These are phyloP conservation scores for Ophiocytium majus DNA, from an alignment of 352 stramenopile genomes.

Conservation along the genomic window DNA sequence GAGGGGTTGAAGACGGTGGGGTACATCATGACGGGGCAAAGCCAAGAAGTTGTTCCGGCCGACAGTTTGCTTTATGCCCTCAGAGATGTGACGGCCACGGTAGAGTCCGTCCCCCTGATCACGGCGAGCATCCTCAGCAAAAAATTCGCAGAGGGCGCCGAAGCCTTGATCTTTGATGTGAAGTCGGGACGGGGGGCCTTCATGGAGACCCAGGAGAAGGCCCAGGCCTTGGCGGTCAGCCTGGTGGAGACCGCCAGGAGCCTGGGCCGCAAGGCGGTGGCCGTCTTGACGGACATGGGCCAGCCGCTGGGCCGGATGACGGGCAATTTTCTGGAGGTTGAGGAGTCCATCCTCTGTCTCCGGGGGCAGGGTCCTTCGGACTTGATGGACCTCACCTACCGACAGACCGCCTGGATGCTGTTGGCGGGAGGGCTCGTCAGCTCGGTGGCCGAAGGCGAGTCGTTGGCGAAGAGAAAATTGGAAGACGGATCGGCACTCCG, in stretches of 20 bases:
- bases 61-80: conserved; percentile 68
- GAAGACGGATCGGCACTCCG: neutral
- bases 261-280: neutral
- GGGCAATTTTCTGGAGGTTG: neutral
- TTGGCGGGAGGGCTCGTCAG: neutral
- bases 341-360: neutral
- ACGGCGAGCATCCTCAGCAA: conserved; percentile 66
- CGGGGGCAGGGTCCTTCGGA: neutral
- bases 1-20: neutral
- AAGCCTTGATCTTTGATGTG: neutral
- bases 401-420: neutral
- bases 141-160: conserved; percentile 62
- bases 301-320: neutral
- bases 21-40: conserved; percentile 58
- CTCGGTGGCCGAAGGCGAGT: neutral
- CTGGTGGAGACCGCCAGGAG: neutral
- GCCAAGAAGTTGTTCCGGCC: conserved; percentile 59
- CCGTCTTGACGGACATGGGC: neutral
- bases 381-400: neutral
- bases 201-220: neutral
- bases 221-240: neutral
- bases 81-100: conserved; percentile 64
- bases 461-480: neutral
- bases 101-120: conserved; percentile 61
- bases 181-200: neutral